These are phyloP conservation scores for Vitis hybrid DNA, from an alignment of 177 flowering plant genomes.

Conservation along the genomic window DNA sequence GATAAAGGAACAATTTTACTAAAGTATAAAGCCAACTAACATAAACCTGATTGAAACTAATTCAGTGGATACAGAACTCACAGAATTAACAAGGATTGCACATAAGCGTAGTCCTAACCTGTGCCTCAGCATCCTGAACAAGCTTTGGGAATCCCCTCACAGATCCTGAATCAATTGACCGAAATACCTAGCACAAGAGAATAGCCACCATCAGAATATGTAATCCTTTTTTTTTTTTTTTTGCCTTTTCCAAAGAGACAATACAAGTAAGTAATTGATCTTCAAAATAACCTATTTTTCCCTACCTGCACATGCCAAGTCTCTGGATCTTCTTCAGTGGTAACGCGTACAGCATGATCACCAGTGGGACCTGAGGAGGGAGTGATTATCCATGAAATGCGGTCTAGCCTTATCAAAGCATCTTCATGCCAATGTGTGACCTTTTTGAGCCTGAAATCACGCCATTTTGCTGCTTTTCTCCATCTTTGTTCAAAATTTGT, in stretches of 20 bases:
- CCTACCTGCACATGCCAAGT: conserved; percentile 80
- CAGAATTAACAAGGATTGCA: background rate
- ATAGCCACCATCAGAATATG: background rate
- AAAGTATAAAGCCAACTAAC: background rate
- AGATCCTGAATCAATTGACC: conserved; percentile 79
- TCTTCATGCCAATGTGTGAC: conserved; percentile 62
- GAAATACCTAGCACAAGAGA: conserved; percentile 41
- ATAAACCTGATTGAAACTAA: background rate
- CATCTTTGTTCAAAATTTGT: conserved; percentile 74
- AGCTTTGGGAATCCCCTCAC: conserved; percentile 68
- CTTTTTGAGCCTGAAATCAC: conserved; percentile 46
- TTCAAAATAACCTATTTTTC: background rate
- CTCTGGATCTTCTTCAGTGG: conserved; percentile 54
- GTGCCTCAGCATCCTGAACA: conserved; percentile 45
- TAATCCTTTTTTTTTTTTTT: background rate
- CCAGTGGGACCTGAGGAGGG: conserved; percentile 41
- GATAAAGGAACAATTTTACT: background rate
- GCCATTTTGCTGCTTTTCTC: conserved; percentile 62
- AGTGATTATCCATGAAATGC: conserved; percentile 69
- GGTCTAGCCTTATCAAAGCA: conserved; percentile 64
- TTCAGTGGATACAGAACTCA: background rate
- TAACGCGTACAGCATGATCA: conserved; percentile 35
- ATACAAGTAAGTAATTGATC: background rate
- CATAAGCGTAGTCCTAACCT: conserved; percentile 31
- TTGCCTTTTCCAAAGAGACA: background rate